These are phyloP conservation scores for Blastocystis hominis DNA, from an alignment of 352 stramenopile genomes.

Conservation along the genomic window DNA sequence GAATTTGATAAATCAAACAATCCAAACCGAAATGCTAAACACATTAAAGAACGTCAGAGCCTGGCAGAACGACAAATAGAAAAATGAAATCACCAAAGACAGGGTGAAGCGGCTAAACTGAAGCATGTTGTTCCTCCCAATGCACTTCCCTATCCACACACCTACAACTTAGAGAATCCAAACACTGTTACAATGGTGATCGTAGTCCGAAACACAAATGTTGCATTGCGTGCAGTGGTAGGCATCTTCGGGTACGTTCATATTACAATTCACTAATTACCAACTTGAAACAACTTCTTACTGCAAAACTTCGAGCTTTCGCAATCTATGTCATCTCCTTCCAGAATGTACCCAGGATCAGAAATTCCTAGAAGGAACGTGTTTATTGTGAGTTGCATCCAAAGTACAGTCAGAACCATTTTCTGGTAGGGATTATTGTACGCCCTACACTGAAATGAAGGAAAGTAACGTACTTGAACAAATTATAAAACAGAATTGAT, in stretches of 20 bases:
- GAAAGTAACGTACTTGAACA: not conserved
- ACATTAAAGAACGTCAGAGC: not conserved
- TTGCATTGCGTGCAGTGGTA: constrained; percentile 9
- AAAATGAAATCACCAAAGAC: constrained; percentile 13
- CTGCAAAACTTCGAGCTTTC: constrained; percentile 6
- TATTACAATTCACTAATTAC: not conserved
- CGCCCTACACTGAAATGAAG: not conserved
- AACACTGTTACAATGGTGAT: constrained; percentile 22
- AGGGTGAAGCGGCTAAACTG: constrained; percentile 19
- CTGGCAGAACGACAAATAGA: not conserved
- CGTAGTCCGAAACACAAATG: not conserved
- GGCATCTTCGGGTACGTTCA: not conserved
- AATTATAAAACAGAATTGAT: not conserved
- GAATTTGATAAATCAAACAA: not conserved
- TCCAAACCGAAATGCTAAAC: not conserved
- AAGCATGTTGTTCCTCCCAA: constrained; percentile 19
- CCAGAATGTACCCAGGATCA: constrained; percentile 31
- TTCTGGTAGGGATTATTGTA: constrained; percentile 12
- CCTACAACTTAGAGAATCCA: not conserved
- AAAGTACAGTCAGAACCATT: not conserved
- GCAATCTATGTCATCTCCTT: constrained; percentile 1
- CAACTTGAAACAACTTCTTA: not conserved
- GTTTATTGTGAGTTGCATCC: constrained; percentile 5
- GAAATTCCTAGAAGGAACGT: not conserved
- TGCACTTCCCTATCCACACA: constrained; percentile 33